Conservation (phyloP, 164 flowering plant species). For the Dillenia suffruticosa region DNA sequence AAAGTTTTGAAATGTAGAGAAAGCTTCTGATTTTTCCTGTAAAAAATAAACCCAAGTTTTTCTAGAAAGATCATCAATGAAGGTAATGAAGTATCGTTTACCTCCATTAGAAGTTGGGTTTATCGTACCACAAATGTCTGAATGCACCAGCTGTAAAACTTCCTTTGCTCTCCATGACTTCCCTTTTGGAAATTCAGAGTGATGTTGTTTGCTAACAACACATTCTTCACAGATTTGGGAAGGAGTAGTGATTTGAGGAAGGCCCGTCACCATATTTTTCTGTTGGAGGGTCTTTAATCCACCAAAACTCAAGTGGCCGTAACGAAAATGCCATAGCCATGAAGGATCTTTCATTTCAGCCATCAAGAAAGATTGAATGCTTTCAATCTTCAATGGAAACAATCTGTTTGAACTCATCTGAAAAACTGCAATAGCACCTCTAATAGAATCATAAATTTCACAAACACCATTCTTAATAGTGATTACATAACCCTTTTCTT, state of each 20-base stretch:
- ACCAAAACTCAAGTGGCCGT: conserved; percentile 9
- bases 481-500: conserved; percentile 4
- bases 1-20: conserved; percentile 5
- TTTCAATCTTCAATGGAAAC: conserved; percentile 14
- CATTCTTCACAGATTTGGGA: conserved; percentile 8
- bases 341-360: conserved; percentile 7
- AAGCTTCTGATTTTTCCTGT: conserved; percentile 7
- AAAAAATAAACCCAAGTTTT: conserved; percentile 15
- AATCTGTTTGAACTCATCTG: conserved; percentile 11
- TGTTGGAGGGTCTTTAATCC: conserved; percentile 6
- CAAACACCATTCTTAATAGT: conserved; percentile 5
- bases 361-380: conserved; percentile 5
- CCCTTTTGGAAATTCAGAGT: conserved; percentile 3
- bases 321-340: conserved; percentile 8
- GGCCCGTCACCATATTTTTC: conserved; percentile 2
- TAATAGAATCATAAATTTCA: conserved; percentile 3
- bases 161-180: conserved; percentile 12
- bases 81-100: conserved; percentile 3
- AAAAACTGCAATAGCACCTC: conserved; percentile 6
- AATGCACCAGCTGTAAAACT: conserved; percentile 10
- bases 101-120: conserved; percentile 12
- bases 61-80: conserved; percentile 5
- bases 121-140: conserved; percentile 10
- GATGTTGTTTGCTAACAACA: conserved; percentile 7
- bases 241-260: conserved; percentile 8